phyloP scores from a whole-genome alignment of 805 yeast species.

The Myxozyma neglecta region DNA sequence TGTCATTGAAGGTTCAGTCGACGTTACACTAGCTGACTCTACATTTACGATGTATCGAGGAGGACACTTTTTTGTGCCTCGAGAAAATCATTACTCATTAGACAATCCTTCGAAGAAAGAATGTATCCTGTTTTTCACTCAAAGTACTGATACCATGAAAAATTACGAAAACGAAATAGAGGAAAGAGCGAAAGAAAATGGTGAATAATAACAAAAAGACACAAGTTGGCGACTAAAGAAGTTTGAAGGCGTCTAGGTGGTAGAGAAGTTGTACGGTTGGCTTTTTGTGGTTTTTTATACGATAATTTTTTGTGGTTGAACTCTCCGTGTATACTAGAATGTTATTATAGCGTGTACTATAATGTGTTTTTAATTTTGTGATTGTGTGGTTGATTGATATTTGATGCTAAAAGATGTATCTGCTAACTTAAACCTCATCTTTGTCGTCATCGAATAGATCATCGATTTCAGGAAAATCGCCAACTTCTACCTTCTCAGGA shows the following conservation, averaged over 20 bases:
- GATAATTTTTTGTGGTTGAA: not conserved
- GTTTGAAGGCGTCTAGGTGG: not conserved
- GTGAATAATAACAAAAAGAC: not conserved
- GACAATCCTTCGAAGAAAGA: conserved; percentile 51
- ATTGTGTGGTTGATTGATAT: not conserved
- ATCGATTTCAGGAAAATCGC: conserved; percentile 60
- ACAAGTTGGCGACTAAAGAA: conserved; percentile 1
- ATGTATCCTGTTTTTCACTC: conserved; percentile 76
- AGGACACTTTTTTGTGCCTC: conserved; percentile 78
- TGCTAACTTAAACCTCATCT: conserved; percentile 16
- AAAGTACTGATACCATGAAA: conserved; percentile 47
- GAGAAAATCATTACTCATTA: conserved; percentile 37
- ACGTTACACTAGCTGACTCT: conserved; percentile 61
- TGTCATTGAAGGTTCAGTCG: conserved; percentile 68
- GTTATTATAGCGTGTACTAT: not conserved
- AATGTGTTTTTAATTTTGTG: not conserved
- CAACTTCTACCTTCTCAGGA: conserved; percentile 67
- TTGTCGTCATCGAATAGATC: conserved; percentile 49
- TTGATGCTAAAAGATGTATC: not conserved
- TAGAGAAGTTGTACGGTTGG: not conserved
- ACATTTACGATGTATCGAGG: conserved; percentile 66
- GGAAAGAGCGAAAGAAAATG: not conserved
- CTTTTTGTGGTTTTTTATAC: not conserved
- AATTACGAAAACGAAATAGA: conserved; percentile 7
- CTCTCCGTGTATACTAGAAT: not conserved